These are phyloP conservation scores for Naganishia albida DNA, from an alignment of 1,284 basidiomycete genomes.

Conservation along the genomic window DNA sequence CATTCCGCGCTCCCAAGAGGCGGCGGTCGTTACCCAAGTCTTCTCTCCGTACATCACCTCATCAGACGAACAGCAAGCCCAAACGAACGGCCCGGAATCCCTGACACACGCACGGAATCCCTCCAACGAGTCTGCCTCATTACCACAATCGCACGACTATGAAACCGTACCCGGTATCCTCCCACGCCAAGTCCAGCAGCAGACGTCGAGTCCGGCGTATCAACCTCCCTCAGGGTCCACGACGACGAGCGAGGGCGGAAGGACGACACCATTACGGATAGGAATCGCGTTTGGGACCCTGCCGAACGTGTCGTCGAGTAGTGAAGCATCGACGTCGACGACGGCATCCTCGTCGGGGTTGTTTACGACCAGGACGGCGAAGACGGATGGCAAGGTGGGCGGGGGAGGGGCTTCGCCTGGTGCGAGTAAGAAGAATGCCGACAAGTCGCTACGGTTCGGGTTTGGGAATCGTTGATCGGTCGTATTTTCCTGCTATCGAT, in stretches of 20 bases:
- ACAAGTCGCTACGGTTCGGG: slow-evolving; percentile 20
- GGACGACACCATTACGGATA: slow-evolving; percentile 10
- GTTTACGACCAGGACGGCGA: background rate
- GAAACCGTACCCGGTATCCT: slow-evolving; percentile 17
- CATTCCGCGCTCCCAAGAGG: slow-evolving; percentile 19
- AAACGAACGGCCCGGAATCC: background rate
- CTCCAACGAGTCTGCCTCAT: slow-evolving; percentile 15
- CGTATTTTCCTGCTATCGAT: too few species aligned
- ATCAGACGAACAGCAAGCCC: slow-evolving; percentile 13
- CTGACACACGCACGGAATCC: slow-evolving; percentile 14
- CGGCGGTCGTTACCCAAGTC: slow-evolving; percentile 11
- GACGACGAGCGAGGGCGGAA: background rate
- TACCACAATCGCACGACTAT: slow-evolving; percentile 23
- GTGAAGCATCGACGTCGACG: background rate
- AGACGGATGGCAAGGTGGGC: background rate
- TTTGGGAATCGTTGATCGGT: slow-evolving; percentile 16
- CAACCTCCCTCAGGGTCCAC: background rate
- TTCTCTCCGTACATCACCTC: slow-evolving; percentile 23
- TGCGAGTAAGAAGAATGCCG: slow-evolving; percentile 9
- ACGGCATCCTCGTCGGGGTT: background rate
- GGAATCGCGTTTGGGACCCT: slow-evolving; percentile 16
- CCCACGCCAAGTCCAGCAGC: background rate
- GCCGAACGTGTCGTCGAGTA: slow-evolving; percentile 15
- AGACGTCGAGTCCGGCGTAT: slow-evolving; percentile 2
- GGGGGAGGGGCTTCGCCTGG: background rate